Base-by-base conservation (phyloP, 139 green algal species). In the Chlorella sorokiniana region DNA sequence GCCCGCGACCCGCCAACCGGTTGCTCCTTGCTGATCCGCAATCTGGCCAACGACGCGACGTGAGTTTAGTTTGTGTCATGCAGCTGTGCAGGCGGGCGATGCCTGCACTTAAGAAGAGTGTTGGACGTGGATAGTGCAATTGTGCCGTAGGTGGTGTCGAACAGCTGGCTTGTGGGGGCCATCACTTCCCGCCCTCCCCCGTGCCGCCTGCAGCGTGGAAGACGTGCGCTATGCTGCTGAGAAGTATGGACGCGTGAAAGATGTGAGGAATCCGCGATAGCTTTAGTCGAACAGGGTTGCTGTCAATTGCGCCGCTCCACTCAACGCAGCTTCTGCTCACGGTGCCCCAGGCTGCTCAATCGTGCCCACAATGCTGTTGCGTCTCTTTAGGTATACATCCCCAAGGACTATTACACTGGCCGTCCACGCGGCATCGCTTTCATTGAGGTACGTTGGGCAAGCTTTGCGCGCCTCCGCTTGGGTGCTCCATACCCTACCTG, bases 371-470 rank as follows among this genome's bases (percentile, higher is more conserved):
- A 11, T 59, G 48, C 14, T 27, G 3, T 22, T 70, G 16, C 35
- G 22, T n/a, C 35, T 9, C 33, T 71, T 38, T 42, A 76, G 69
- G 42, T 79, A 10, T 79, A 79, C 37, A 68, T 79, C 25, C 73
- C 73, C 37, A 79, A 79, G 29, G 86, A 88, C 31, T 86, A 78
- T 33, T 84, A 86, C 69, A 86, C 68, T 27, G 83, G 79, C 35
- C 70, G 74, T 9, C 68, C 80, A 0, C 78, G 91, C 1, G 91
- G 91, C 37, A 88, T 93, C 8, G 88, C 78, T 7, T 94, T 94
- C 40, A 29, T 94, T 8, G 91, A 94, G 73, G 73, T 79, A 54
- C 37, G 71, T 11, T 37, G 61, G 20, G 31, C n/a, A n/a, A n/a
- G n/a, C n/a, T n/a, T n/a, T n/a, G n/a, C n/a, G n/a, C n/a, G n/a